Conservation (phyloP, 164 flowering plant species). For the Umbellularia californica region DNA sequence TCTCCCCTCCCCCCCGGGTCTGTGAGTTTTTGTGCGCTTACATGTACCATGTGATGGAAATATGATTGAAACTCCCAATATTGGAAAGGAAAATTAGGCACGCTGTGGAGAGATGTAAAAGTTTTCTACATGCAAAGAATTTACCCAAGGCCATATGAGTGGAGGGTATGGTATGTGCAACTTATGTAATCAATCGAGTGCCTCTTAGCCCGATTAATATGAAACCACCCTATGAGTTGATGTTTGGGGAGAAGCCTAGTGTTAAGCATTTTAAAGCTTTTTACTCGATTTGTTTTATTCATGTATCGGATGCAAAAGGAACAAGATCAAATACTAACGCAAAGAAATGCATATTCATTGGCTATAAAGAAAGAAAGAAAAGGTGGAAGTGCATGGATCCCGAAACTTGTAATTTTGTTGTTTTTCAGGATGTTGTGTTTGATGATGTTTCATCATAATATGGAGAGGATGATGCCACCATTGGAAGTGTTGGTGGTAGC, state of each 20-base stretch:
- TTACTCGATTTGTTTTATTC: no score
- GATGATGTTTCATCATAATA: conserved; percentile 4
- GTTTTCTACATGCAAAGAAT: not conserved
- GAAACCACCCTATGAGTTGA: no score
- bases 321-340: no score
- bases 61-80: no score
- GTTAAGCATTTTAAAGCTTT: no score
- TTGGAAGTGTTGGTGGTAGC: not conserved
- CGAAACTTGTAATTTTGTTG: conserved; percentile 3
- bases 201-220: no score
- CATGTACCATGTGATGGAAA: no score
- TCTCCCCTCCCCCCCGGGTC: no score
- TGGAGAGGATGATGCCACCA: not conserved
- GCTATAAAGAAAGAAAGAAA: conserved; percentile 9
- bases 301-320: not conserved
- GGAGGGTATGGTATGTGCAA: not conserved
- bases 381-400: conserved; percentile 11
- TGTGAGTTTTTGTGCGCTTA: no score
- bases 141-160: not conserved
- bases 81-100: conserved; percentile 1
- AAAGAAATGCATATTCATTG: not conserved
- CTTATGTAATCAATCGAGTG: no score
- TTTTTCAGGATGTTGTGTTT: conserved; percentile 12
- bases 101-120: not conserved
- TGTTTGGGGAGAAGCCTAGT: no score